Evolutionary conservation across 306 rosid genomes (phyloP), one percentile per base, ranked within the genome.

Genomic region (Inga leiocalycina): DNA sequence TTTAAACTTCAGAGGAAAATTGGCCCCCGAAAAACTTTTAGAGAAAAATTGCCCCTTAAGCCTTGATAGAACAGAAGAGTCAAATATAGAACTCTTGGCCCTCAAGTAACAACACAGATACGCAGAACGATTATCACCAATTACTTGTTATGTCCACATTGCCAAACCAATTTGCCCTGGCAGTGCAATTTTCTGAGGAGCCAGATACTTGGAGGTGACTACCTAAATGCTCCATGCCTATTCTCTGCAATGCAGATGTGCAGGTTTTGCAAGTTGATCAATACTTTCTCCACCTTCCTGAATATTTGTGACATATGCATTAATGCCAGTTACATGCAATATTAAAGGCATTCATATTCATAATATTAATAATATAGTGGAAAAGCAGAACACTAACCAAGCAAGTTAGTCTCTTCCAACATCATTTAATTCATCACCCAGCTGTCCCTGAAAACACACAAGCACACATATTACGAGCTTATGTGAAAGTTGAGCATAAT

Each of bases 271-370:
- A 84, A 96, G 94, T 82, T 90, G 97, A 83, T 81, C 94, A 76
- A 82, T 83, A 82, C 98, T 93, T 88, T 96, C 99, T 73, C 98
- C 99, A 48, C 97, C 99, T 45, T 97, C 99, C 97, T 96, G 88
- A 82, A 87, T 27, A 62, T 44, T 52, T 5, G 68, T 20, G 66
- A 66, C 62, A 80, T 43, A 85, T 24, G 81, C 80, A 84, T 61
- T 79, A 79, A 80, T 71, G 62, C 66, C 73, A 80, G 22, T 37
- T 14, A 59, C 11, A 75, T 13, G 79, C 37, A 83, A 44, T 64
- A 65, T 46, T 79, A 22, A 70, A 84, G 80, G 76, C 57, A 79
- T 3, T 49, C 56, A 48, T 44, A 37, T 49, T n/a, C 2, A 71
- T 34, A 69, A 62, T 48, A 51, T 49, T n/a, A 3, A 71, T 34